Conservation (phyloP, 2,329 filamentous ascomycete genomes). For the Periconia digitata region DNA sequence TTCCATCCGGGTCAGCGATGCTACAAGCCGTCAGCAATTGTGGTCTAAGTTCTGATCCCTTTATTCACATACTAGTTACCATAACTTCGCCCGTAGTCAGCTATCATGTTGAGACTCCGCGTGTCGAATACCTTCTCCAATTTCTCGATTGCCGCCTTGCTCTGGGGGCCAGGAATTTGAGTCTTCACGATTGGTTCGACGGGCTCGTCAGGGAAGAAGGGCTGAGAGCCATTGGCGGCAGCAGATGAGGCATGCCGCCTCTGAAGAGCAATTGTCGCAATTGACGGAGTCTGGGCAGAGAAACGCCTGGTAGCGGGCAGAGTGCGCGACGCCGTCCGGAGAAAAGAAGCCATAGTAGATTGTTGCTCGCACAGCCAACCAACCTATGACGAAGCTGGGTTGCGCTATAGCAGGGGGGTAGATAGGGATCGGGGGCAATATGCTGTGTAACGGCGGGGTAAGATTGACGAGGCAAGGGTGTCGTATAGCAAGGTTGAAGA, state of each 20-base stretch:
- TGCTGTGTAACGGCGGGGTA: no score
- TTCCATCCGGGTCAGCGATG: conserved; percentile 71
- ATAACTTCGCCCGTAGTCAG: conserved; percentile 40
- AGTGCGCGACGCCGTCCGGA: conserved; percentile 28
- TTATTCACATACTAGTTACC: conserved; percentile 69
- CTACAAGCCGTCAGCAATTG: conserved; percentile 19
- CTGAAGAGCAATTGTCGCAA: conserved; percentile 21
- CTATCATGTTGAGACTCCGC: conserved; percentile 70
- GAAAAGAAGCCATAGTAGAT: conserved; percentile 33
- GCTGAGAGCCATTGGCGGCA: conserved; percentile 42
- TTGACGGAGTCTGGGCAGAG: conserved; percentile 16
- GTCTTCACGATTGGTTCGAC: conserved; percentile 57
- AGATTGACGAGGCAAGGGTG: no score
- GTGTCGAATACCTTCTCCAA: conserved; percentile 83
- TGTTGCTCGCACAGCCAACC: background rate
- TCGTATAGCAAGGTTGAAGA: no score
- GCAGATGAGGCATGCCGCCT: conserved; percentile 37
- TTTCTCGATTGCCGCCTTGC: conserved; percentile 67
- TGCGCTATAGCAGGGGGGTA: no score
- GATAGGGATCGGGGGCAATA: no score
- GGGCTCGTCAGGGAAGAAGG: conserved; percentile 63
- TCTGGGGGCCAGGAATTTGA: conserved; percentile 74
- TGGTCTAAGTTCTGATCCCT: background rate
- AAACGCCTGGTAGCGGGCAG: conserved; percentile 19
- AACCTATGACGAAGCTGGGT: background rate